Evolutionary conservation across 1,284 basidiomycete species (phyloP).

Genomic region (Xanthoconium separans): DNA sequence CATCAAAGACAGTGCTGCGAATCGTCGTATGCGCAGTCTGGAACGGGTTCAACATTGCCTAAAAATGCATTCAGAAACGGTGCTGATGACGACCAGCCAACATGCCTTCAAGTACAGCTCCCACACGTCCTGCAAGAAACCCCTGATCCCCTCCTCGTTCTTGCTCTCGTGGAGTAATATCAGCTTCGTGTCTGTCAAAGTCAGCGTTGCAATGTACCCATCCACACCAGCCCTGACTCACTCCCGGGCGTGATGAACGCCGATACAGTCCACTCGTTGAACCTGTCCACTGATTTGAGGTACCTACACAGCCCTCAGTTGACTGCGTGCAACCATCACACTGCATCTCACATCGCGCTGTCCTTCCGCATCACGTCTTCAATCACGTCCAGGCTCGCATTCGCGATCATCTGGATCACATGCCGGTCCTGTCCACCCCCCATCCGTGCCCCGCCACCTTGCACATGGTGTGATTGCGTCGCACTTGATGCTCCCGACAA

Average conservation of each 20-base stretch:
- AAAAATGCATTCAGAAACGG: neutral
- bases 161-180: conserved; percentile 88
- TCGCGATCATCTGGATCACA: conserved; percentile 96
- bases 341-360: conserved; percentile 70
- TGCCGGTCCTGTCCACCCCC: conserved; percentile 81
- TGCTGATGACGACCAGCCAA: conserved; percentile 16
- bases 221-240: conserved; percentile 41
- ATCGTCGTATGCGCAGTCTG: conserved; percentile 86
- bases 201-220: neutral
- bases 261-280: conserved; percentile 97
- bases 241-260: conserved; percentile 92
- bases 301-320: conserved; percentile 59
- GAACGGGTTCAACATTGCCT: conserved; percentile 92
- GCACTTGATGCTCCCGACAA: conserved; percentile 78
- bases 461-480: conserved; percentile 56
- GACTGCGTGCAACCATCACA: conserved; percentile 6
- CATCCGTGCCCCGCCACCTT: conserved; percentile 61
- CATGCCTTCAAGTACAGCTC: conserved; percentile 90
- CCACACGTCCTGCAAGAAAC: conserved; percentile 93
- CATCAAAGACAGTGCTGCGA: conserved; percentile 78
- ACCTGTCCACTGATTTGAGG: conserved; percentile 88
- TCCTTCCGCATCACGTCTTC: conserved; percentile 90
- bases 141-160: conserved; percentile 92
- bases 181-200: conserved; percentile 78
- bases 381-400: conserved; percentile 86